These are phyloP conservation scores for Funneliformis caledonium DNA, from an alignment of 371 early-diverging fungal species.

Conservation along the genomic window DNA sequence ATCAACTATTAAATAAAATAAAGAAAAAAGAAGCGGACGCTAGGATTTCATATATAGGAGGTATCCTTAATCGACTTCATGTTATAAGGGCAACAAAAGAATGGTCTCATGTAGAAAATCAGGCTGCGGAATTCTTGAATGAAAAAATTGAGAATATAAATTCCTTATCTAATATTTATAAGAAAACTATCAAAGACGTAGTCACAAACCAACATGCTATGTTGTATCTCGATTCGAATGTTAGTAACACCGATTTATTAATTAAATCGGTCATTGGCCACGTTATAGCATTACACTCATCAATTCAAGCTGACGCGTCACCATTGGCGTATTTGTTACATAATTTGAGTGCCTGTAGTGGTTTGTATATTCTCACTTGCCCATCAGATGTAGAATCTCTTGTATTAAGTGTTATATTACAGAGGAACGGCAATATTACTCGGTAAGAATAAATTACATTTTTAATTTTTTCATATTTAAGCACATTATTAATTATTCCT, in stretches of 20 bases:
- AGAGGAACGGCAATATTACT: not conserved
- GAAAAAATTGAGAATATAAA: slow-evolving; percentile 10
- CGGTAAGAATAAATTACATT: slow-evolving; percentile 15
- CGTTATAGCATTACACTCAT: slow-evolving; percentile 33
- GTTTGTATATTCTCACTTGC: slow-evolving; percentile 15
- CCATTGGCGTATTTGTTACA: slow-evolving; percentile 33
- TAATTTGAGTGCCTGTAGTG: slow-evolving; percentile 5
- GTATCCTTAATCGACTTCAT: slow-evolving; percentile 21
- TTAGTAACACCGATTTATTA: slow-evolving; percentile 22
- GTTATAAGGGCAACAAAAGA: slow-evolving; percentile 16
- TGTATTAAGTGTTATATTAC: not conserved
- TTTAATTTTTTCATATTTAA: not conserved
- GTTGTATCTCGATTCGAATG: not conserved
- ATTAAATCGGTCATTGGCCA: slow-evolving; percentile 37
- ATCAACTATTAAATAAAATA: not conserved
- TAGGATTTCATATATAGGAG: slow-evolving; percentile 27
- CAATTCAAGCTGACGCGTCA: slow-evolving; percentile 32
- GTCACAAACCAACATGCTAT: slow-evolving; percentile 13
- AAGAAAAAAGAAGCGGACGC: slow-evolving; percentile 1
- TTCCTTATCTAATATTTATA: slow-evolving; percentile 6
- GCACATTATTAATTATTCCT: not conserved
- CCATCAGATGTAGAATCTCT: slow-evolving; percentile 17
- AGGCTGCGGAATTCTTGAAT: slow-evolving; percentile 15
- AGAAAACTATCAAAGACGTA: not conserved
- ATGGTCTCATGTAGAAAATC: slow-evolving; percentile 12